Percentiles rank a stretch among this genome's conserved stretches.
These are phyloP conservation scores for Starmerella stigmatis DNA, from an alignment of 805 yeast genomes.

Conservation along the genomic window DNA sequence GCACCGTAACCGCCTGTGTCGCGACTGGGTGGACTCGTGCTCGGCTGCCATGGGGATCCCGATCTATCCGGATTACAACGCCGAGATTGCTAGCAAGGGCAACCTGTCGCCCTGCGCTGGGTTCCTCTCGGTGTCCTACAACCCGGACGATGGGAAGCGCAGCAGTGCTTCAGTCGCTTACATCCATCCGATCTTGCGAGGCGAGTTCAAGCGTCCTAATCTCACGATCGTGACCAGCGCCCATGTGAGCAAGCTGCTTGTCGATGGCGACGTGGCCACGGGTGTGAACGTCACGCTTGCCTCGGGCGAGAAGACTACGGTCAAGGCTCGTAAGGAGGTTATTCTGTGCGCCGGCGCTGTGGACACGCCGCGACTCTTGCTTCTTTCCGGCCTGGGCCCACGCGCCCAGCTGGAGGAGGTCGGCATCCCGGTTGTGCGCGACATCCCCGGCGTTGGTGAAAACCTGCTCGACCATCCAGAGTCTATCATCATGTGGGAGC, in stretches of 20 bases:
- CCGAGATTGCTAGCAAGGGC: conserved; percentile 8
- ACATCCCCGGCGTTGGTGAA: conserved; percentile 30
- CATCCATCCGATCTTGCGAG: conserved; percentile 25
- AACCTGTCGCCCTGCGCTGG: conserved; percentile 8
- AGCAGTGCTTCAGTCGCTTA: conserved; percentile 27
- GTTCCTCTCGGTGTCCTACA: conserved; percentile 16
- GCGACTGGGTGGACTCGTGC: conserved; percentile 16
- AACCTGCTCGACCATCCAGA: conserved; percentile 31
- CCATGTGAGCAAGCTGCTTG: conserved; percentile 20
- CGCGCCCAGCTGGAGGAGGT: conserved; percentile 26
- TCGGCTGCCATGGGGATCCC: conserved; percentile 11
- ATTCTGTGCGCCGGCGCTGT: conserved; percentile 29
- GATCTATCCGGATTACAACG: conserved; percentile 11
- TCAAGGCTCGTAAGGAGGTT: conserved; percentile 27
- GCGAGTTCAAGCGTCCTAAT: conserved; percentile 12
- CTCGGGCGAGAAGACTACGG: conserved; percentile 22
- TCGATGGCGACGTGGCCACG: conserved; percentile 23
- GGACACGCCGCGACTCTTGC: conserved; percentile 30
- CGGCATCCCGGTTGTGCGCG: conserved; percentile 27
- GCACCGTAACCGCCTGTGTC: conserved; percentile 16
- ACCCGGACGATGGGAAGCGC: conserved; percentile 22
- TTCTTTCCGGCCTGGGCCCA: conserved; percentile 32
- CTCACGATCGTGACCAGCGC: conserved; percentile 16
- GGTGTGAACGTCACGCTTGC: conserved; percentile 27
- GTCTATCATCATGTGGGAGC: conserved; percentile 19